Percentiles rank a stretch among this genome's conserved stretches.
phyloP scores from a whole-genome alignment of 257 asterid genomes.

The Solanum tarapatanum region DNA sequence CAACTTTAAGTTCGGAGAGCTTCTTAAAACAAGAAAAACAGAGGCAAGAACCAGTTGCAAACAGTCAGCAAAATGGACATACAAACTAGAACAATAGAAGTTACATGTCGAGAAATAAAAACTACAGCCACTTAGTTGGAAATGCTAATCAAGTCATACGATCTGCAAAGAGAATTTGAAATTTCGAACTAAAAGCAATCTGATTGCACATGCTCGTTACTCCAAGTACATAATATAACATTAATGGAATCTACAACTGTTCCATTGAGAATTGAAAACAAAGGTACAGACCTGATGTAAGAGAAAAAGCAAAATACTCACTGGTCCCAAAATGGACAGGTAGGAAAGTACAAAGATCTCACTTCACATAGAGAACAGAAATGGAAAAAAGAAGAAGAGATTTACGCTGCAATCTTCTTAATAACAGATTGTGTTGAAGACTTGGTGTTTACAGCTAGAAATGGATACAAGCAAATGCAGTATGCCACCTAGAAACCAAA shows the following conservation, averaged over 20 bases:
- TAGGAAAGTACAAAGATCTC: not conserved
- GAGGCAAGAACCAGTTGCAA: not conserved
- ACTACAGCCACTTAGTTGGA: not conserved
- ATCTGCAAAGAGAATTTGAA: not conserved
- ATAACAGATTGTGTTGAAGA: slow-evolving; percentile 57
- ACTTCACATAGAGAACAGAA: not conserved
- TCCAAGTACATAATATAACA: not conserved
- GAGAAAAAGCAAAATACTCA: not conserved
- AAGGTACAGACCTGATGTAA: not conserved
- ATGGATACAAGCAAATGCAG: slow-evolving; percentile 70
- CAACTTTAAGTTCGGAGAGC: not conserved
- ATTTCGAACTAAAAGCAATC: not conserved
- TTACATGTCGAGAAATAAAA: not conserved
- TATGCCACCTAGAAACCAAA: slow-evolving; percentile 40
- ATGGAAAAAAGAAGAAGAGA: slow-evolving; percentile 1
- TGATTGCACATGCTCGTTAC: not conserved
- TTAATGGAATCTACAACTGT: not conserved
- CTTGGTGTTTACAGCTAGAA: slow-evolving; percentile 55
- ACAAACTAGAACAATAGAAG: not conserved
- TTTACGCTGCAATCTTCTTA: slow-evolving; percentile 41
- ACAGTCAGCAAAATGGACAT: not conserved
- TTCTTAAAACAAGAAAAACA: not conserved
- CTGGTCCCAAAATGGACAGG: not conserved
- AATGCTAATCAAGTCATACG: not conserved
- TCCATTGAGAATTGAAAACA: not conserved